Evolutionary conservation across 1,284 basidiomycete genomes (phyloP).

Genomic region (Cutaneotrichosporon curvatum): DNA sequence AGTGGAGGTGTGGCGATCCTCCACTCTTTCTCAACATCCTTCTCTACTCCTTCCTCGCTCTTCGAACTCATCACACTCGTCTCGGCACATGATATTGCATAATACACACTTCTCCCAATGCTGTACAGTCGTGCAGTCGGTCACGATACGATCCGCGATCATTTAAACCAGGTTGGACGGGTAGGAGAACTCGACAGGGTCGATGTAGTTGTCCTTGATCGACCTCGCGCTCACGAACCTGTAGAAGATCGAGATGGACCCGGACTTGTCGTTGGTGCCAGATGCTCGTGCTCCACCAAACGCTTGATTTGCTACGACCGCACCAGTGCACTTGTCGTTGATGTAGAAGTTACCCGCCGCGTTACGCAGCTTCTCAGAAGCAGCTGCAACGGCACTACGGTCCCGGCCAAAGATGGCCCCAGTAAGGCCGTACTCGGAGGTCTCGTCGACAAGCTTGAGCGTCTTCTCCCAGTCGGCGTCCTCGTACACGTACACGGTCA

Average conservation of each 20-base stretch:
- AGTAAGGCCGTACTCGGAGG: slow-evolving; percentile 83
- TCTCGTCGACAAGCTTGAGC: slow-evolving; percentile 76
- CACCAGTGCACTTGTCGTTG: slow-evolving; percentile 84
- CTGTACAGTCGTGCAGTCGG: background rate
- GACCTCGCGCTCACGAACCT: slow-evolving; percentile 81
- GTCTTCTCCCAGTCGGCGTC: slow-evolving; percentile 79
- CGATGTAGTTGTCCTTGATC: slow-evolving; percentile 93
- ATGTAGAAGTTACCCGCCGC: slow-evolving; percentile 73
- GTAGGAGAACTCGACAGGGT: slow-evolving; percentile 67
- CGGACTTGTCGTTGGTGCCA: slow-evolving; percentile 98
- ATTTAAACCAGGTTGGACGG: slow-evolving; percentile 69
- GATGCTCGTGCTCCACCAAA: slow-evolving; percentile 90
- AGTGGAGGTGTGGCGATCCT: too few species aligned
- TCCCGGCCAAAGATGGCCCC: slow-evolving; percentile 82
- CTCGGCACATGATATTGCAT: too few species aligned
- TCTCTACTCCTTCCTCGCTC: too few species aligned
- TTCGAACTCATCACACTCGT: too few species aligned
- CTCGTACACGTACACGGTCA: slow-evolving; percentile 84
- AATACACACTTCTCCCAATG: too few species aligned
- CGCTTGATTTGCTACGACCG: slow-evolving; percentile 91
- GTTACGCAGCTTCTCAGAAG: slow-evolving; percentile 73
- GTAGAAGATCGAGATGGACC: slow-evolving; percentile 83
- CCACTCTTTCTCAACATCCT: too few species aligned
- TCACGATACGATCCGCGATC: background rate
- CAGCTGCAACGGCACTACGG: slow-evolving; percentile 65